Percentiles rank a stretch among this genome's conserved stretches.
Evolutionary conservation across 2,329 filamentous ascomycete species (phyloP).

Genomic region (Talaromyces sp.): DNA sequence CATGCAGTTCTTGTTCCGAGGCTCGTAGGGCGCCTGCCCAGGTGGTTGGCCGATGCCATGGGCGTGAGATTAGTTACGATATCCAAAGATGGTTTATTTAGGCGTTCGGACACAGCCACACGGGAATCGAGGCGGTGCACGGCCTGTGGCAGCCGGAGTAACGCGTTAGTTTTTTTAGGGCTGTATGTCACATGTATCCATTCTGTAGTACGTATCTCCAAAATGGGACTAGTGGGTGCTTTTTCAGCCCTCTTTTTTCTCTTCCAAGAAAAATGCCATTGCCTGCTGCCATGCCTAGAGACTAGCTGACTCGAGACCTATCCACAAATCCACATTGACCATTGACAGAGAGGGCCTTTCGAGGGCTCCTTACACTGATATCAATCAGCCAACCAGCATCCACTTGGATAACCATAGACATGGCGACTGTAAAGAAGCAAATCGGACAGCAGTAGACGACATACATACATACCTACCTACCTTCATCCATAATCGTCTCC

Average conservation of each 20-base stretch:
- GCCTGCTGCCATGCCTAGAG: not conserved
- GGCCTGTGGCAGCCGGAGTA: not conserved
- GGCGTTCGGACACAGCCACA: not conserved
- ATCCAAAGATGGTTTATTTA: not conserved
- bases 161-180: not conserved
- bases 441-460: not conserved
- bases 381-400: not conserved
- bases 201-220: not conserved
- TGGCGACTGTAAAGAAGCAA: not conserved
- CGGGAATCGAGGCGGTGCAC: not conserved
- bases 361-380: not conserved
- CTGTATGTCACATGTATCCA: not conserved
- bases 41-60: not conserved
- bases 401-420: no score
- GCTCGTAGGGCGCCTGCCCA: constrained; percentile 45
- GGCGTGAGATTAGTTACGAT: not conserved
- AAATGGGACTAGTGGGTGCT: not conserved
- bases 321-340: not conserved
- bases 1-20: constrained; percentile 93
- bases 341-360: not conserved
- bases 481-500: no score
- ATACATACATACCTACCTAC: no score
- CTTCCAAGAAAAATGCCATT: no score
- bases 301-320: not conserved
- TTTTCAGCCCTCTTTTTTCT: no score